These are phyloP conservation scores for Exserohilum rostratum DNA, from an alignment of 2,329 filamentous ascomycete genomes.

Conservation along the genomic window DNA sequence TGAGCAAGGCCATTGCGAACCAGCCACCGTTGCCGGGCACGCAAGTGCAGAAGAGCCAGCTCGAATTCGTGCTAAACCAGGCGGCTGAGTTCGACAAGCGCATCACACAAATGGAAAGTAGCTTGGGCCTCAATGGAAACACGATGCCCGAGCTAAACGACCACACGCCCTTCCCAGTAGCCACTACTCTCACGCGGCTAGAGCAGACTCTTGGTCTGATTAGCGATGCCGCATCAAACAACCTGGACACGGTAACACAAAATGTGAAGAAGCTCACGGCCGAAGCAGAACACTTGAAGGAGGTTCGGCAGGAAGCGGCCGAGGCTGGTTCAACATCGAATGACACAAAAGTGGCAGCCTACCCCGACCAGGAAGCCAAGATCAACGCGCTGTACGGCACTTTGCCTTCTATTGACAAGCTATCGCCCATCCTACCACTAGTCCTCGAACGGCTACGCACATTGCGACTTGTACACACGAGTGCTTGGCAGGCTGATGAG, in stretches of 20 bases:
- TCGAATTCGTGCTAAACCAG: slow-evolving; percentile 72
- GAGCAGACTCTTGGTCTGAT: slow-evolving; percentile 81
- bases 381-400: slow-evolving; percentile 91
- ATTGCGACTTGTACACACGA: slow-evolving; percentile 81
- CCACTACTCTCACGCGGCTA: slow-evolving; percentile 80
- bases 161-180: slow-evolving; percentile 65
- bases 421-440: slow-evolving; percentile 83
- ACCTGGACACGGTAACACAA: slow-evolving; percentile 73
- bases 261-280: slow-evolving; percentile 72
- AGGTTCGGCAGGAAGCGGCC: slow-evolving; percentile 48
- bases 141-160: slow-evolving; percentile 66
- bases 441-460: slow-evolving; percentile 85
- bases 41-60: slow-evolving; percentile 40
- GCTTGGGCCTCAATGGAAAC: slow-evolving; percentile 77
- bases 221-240: slow-evolving; percentile 72
- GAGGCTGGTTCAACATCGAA: slow-evolving; percentile 13
- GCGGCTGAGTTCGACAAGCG: slow-evolving; percentile 87
- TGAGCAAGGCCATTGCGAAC: slow-evolving; percentile 37
- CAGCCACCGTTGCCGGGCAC: slow-evolving; percentile 42
- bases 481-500: slow-evolving; percentile 80
- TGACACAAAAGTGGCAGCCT: slow-evolving; percentile 35
- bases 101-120: slow-evolving; percentile 77
- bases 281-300: slow-evolving; percentile 75
- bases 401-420: slow-evolving; percentile 83
- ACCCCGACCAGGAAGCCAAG: slow-evolving; percentile 78